Conservation (phyloP, 1,139 yeast species). For the Yamadazyma atlantica region DNA sequence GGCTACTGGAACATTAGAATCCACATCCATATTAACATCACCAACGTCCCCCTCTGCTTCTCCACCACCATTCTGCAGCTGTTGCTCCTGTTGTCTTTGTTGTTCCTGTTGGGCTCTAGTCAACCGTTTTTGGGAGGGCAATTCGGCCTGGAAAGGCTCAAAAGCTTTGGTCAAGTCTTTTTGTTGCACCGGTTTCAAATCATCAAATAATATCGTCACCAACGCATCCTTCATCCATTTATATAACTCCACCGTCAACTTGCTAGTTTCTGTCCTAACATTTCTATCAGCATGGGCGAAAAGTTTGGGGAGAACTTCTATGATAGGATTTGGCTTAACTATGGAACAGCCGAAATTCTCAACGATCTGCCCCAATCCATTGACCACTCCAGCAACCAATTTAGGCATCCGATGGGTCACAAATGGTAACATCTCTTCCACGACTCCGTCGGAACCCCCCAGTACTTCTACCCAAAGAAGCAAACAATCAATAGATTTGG, state of each 20-base stretch:
- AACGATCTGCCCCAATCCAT: conserved; percentile 57
- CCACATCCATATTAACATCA: conserved; percentile 34
- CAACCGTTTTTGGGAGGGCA: conserved; percentile 56
- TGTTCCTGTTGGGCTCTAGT: conserved; percentile 50
- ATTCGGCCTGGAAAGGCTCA: conserved; percentile 44
- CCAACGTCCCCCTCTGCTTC: conserved; percentile 23
- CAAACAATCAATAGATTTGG: conserved; percentile 61
- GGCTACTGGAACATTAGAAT: conserved; percentile 18
- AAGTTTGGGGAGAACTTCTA: conserved; percentile 63
- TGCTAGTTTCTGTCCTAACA: conserved; percentile 79
- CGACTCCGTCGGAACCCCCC: conserved; percentile 61
- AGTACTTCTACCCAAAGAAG: conserved; percentile 59
- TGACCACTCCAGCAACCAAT: conserved; percentile 67
- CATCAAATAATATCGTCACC: conserved; percentile 59
- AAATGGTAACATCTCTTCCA: conserved; percentile 68
- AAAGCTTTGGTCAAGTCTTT: conserved; percentile 79
- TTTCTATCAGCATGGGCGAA: conserved; percentile 86
- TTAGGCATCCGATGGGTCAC: conserved; percentile 71
- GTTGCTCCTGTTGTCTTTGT: conserved; percentile 14
- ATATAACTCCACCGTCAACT: conserved; percentile 67
- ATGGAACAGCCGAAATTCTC: conserved; percentile 70
- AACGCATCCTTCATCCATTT: conserved; percentile 75
- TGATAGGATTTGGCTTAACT: conserved; percentile 58
- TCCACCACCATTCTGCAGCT: conserved; percentile 4
- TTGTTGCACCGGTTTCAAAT: conserved; percentile 88